A percentile compares a stretch with the other conserved stretches of the same genome.
Conservation (phyloP, 164 flowering plant species). For the Akebia trifoliata region DNA sequence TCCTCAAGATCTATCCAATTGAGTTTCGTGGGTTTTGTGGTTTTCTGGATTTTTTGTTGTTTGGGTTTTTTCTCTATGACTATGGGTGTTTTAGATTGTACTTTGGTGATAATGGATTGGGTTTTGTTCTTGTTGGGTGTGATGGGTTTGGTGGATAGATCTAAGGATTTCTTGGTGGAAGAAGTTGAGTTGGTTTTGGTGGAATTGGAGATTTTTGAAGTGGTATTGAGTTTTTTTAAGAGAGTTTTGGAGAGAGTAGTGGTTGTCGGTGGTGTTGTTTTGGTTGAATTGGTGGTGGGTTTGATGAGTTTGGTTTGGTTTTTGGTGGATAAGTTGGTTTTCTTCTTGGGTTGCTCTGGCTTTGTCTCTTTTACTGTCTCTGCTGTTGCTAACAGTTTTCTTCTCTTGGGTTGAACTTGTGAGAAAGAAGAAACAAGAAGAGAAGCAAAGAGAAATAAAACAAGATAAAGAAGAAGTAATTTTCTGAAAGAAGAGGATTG, state of each 20-base stretch:
- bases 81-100: constrained; percentile 15
- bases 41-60: constrained; percentile 9
- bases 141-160: constrained; percentile 38
- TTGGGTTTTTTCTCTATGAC: constrained; percentile 15
- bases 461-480: constrained; percentile 9
- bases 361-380: constrained; percentile 10
- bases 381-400: constrained; percentile 8
- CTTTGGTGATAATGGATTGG: constrained; percentile 25
- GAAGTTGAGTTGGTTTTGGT: constrained; percentile 17
- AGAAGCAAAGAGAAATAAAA: constrained; percentile 18
- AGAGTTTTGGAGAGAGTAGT: constrained; percentile 10
- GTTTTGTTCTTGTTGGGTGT: constrained; percentile 54
- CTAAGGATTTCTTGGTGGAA: constrained; percentile 40
- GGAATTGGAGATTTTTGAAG: constrained; percentile 21
- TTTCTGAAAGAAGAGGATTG: constrained; percentile 10
- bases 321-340: constrained; percentile 10
- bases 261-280: constrained; percentile 5
- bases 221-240: constrained; percentile 54
- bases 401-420: constrained; percentile 12
- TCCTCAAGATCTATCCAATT: constrained; percentile 34
- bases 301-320: constrained; percentile 29
- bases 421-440: constrained; percentile 11
- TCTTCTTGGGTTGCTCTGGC: constrained; percentile 18
- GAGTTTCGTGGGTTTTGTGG: constrained; percentile 20
- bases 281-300: constrained; percentile 20